Base-by-base conservation (phyloP, 1,284 basidiomycete species). In the Microbotryum violaceum region DNA sequence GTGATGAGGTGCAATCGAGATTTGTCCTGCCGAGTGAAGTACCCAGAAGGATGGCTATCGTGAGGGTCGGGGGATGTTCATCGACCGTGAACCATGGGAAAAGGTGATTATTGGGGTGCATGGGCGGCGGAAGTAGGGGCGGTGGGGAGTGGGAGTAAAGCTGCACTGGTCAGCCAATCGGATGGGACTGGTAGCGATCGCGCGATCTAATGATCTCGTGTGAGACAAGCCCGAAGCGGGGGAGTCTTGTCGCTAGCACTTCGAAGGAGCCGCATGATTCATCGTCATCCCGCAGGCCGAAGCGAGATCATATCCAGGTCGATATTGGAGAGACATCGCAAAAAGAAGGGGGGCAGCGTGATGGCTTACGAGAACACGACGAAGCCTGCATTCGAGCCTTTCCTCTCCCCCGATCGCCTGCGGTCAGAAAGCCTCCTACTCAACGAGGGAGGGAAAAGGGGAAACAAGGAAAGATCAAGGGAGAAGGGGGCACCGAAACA, bases 341-440 rank as follows among this genome's bases (percentile, higher is more conserved):
- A 5, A 20, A 29, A 20, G 7, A 6, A 31, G 9, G 9, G 31
- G 31, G 31, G 7, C 12, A 10, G 9, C 4, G 16, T 7, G 14
- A 6, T 4, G 20, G 21, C 64, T 42, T 42, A 66, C 64, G 46
- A 44, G 45, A 66, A 66, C 33, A 59, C 31, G 29, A 66, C 57
- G 23, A 20, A 58, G 16, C 46, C 37, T 1, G 18, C 20, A 6
- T 25, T 20, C 8, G 49, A 49, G 7, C 29, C 47, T 9, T 47
- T 37, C 16, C 65, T 49, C 18, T 67, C 65, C 20, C 21, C 42
- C 8, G 65, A 64, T 12, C 61, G 54, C 4, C 65, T 46, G 2
- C 65, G 51, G 37, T 67, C 65, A 4, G 46, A 54, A 2, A 67
- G 53, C 0, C 65, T 60, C 48, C 60, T 66, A 16, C 37, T 42